Percentiles rank a stretch among this genome's conserved stretches.
Evolutionary conservation across 352 stramenopile genomes (phyloP).

Genomic region (Pythium biforme): DNA sequence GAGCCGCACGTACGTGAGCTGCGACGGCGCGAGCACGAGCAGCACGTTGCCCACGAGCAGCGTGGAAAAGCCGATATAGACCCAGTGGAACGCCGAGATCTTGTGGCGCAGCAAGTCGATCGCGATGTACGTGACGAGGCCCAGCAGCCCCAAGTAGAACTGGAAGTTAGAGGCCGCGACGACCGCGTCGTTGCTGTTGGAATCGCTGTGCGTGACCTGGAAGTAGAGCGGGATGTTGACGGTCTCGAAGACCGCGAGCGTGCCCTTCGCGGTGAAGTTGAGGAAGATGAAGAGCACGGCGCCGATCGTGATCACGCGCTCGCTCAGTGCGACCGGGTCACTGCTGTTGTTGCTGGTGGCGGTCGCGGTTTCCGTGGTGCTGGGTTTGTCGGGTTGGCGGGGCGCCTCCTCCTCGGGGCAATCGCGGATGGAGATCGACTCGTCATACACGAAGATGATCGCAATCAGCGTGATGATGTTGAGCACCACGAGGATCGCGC

Average conservation of each 20-base stretch:
- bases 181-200: not conserved
- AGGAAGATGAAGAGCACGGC: not conserved
- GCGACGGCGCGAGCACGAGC: constrained; percentile 35
- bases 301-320: not conserved
- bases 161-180: constrained; percentile 65
- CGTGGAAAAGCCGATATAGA: constrained; percentile 56
- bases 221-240: not conserved
- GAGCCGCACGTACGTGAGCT: constrained; percentile 44
- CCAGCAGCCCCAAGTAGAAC: constrained; percentile 68
- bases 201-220: not conserved
- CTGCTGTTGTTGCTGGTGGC: not conserved
- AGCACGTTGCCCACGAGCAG: constrained; percentile 49
- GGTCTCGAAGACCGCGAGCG: not conserved
- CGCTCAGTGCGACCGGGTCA: not conserved
- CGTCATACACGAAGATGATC: constrained; percentile 51
- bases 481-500: constrained; percentile 49
- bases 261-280: not conserved
- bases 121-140: constrained; percentile 59
- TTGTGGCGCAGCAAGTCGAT: constrained; percentile 65
- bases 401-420: constrained; percentile 47
- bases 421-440: constrained; percentile 44
- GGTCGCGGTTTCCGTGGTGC: not conserved
- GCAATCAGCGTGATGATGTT: constrained; percentile 56
- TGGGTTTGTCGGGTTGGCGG: constrained; percentile 32
- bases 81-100: constrained; percentile 60